Base-by-base conservation (phyloP, 2,329 filamentous ascomycete species). In the Aspergillus fumigatiaffinis region DNA sequence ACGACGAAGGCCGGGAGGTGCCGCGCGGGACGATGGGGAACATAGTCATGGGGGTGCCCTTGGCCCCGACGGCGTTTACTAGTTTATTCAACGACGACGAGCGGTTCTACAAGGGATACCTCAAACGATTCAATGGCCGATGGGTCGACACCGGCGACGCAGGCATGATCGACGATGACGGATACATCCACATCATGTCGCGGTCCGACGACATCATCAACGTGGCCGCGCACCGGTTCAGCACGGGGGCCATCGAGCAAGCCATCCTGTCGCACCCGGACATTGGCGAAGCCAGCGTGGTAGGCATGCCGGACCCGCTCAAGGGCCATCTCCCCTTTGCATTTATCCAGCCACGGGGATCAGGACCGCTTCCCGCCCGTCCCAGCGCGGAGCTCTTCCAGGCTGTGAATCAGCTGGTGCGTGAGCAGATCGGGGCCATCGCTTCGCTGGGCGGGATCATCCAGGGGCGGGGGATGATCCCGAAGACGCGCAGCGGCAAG, bases 91-190 rank as follows among this genome's bases (percentile, higher is more conserved):
- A 88, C 52, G 92, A 97, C 60, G 89, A 92, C 49, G 88, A 90
- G 60, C 80, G 92, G 35, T 96, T 96, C 71, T 95, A 92, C 73
- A 87, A 84, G 61, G 86, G 91, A 1, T 97, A 97, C 67, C 75
- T 96, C 63, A 89, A 89, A 73, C 81, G 92, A 14, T 97, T 97
- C 68, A 67, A 83, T 5, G 91, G 91, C 0, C 84, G 84, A 64
- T 97, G 91, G 90, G 75, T 97, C 47, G 92, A 97, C 70, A 97
- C 92, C 0, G 93, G 92, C 2, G 92, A 97, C 71, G 89, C 91
- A 0, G 92, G 93, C 0, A 87, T 92, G 79, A 86, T 97, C 56
- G 92, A 97, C 69, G 73, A 82, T 14, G 87, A 93, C 44, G 84
- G 84, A 4, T 86, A 86, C 63, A 79, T 87, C 32, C 82, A 85